Evolutionary conservation across 768 basidiomycete species (phyloP).

Genomic region (Rhodotorula paludigena): DNA sequence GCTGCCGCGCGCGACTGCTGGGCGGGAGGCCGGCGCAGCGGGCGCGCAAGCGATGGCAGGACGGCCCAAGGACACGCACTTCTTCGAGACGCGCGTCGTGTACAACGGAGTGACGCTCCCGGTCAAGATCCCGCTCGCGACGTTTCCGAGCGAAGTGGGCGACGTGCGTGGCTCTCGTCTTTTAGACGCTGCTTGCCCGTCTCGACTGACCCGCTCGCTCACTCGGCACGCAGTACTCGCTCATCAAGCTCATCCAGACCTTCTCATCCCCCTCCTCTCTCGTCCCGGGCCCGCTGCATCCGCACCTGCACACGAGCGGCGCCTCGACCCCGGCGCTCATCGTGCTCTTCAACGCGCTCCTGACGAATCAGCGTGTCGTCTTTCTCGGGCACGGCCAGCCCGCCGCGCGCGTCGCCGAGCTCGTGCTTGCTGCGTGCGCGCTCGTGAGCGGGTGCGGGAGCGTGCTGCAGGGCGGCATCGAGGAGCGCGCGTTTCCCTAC

Average conservation of each 20-base stretch:
- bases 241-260: constrained; percentile 81
- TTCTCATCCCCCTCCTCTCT: constrained; percentile 62
- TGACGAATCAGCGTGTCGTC: constrained; percentile 92
- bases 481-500: constrained; percentile 89
- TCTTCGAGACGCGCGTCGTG: constrained; percentile 75
- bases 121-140: constrained; percentile 81
- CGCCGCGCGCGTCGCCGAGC: constrained; percentile 81
- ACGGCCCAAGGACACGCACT: constrained; percentile 76
- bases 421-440: constrained; percentile 90
- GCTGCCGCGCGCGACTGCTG: too few relatives aligned
- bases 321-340: constrained; percentile 83
- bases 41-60: neutral
- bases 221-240: constrained; percentile 63
- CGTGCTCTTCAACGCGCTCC: constrained; percentile 87
- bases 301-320: constrained; percentile 90
- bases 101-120: constrained; percentile 78
- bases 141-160: constrained; percentile 91
- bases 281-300: constrained; percentile 64
- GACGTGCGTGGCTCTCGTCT: constrained; percentile 59
- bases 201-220: neutral
- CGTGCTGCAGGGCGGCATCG: constrained; percentile 71
- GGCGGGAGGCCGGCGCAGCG: too few relatives aligned
- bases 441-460: constrained; percentile 84
- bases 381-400: constrained; percentile 86
- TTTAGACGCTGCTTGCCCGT: neutral